A percentile compares a stretch with the other conserved stretches of the same genome.
Evolutionary conservation across 257 asterid species (phyloP).

Genomic region (Hygrophila difformis): DNA sequence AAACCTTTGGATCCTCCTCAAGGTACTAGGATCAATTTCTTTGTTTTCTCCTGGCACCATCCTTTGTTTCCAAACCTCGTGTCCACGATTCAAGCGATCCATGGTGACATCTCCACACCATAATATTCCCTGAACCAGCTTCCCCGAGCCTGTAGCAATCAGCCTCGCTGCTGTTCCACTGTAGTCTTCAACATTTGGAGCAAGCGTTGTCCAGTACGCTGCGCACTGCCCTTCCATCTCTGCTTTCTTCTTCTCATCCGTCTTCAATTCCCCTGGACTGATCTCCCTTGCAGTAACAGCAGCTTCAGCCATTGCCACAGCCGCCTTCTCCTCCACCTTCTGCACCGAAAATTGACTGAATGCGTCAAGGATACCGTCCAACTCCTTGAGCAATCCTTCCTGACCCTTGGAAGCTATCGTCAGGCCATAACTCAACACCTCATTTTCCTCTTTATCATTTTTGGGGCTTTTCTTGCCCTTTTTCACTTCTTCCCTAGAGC

Average conservation of each 20-base stretch:
- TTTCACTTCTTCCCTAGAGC: constrained; percentile 30
- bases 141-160: constrained; percentile 87
- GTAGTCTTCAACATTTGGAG: constrained; percentile 96
- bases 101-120: constrained; percentile 97
- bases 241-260: constrained; percentile 55
- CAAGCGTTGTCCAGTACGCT: constrained; percentile 91
- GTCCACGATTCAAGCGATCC: constrained; percentile 75
- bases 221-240: constrained; percentile 73
- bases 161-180: constrained; percentile 82
- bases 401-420: constrained; percentile 67
- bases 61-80: constrained; percentile 66
- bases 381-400: constrained; percentile 42
- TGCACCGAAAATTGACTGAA: constrained; percentile 61
- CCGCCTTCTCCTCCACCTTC: constrained; percentile 49
- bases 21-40: constrained; percentile 63
- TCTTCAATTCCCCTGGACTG: constrained; percentile 41
- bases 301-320: constrained; percentile 33
- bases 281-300: constrained; percentile 48
- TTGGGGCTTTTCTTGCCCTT: constrained; percentile 1
- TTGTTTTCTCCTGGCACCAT: constrained; percentile 46
- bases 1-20: constrained; percentile 82
- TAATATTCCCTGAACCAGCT: constrained; percentile 75
- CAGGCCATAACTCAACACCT: constrained; percentile 64
- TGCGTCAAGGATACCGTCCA: constrained; percentile 52
- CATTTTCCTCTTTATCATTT: constrained; percentile 21